A percentile compares a stretch with the other conserved stretches of the same genome.
These are phyloP conservation scores for Pseudomicrostroma phylloplanum DNA, from an alignment of 1,284 basidiomycete genomes.

Conservation along the genomic window DNA sequence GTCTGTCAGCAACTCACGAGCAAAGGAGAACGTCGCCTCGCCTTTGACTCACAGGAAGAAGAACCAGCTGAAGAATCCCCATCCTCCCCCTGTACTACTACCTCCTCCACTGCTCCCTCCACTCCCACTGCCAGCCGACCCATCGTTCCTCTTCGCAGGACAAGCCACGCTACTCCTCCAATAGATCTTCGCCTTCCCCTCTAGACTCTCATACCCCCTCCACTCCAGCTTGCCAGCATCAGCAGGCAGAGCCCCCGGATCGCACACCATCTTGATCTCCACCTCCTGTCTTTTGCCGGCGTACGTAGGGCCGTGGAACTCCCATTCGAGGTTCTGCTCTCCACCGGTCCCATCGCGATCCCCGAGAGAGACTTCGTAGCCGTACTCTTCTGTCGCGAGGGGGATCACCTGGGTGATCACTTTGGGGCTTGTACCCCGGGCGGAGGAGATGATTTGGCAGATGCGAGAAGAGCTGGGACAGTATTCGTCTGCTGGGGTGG, in stretches of 20 bases:
- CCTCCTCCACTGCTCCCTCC: background rate
- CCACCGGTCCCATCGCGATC: background rate
- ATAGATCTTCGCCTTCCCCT: background rate
- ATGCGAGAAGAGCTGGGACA: background rate
- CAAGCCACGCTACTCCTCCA: conserved; percentile 4
- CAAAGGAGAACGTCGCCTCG: background rate
- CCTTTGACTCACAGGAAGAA: conserved; percentile 5
- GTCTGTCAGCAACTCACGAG: background rate
- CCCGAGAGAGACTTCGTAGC: background rate
- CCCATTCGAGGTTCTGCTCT: conserved; percentile 3
- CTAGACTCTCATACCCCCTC: conserved; percentile 2
- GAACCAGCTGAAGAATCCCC: conserved; percentile 8
- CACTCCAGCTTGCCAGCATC: background rate
- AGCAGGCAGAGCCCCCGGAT: background rate
- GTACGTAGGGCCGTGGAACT: background rate
- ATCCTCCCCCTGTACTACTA: background rate
- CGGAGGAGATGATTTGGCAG: background rate
- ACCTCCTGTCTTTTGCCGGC: background rate
- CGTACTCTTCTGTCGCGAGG: conserved; percentile 2
- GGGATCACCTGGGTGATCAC: background rate
- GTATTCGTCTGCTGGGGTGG: background rate
- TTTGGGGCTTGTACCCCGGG: background rate
- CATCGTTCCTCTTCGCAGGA: background rate
- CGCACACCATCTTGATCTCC: conserved; percentile 1
- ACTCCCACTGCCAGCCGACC: background rate